Evolutionary conservation across 2,329 filamentous ascomycete species (phyloP).

Genomic region (Sclerotinia borealis): DNA sequence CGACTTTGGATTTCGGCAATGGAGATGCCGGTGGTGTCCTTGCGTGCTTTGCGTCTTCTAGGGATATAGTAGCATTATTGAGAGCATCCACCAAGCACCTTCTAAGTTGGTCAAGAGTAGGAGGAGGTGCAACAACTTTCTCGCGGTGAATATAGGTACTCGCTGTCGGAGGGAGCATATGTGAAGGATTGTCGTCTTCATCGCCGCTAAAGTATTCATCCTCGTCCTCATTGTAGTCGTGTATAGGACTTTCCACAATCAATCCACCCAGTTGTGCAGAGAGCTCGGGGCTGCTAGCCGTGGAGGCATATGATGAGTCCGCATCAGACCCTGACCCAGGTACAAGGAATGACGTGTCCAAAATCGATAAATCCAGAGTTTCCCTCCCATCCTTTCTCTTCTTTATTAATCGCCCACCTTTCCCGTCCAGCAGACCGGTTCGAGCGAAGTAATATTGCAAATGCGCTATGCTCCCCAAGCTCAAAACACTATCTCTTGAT

Average conservation of each 20-base stretch:
- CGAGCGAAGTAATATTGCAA: slow-evolving; percentile 97
- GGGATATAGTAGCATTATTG: slow-evolving; percentile 59
- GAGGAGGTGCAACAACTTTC: slow-evolving; percentile 75
- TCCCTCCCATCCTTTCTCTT: slow-evolving; percentile 49
- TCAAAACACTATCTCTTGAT: slow-evolving; percentile 91
- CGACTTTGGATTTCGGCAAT: slow-evolving; percentile 16
- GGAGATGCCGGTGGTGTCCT: slow-evolving; percentile 23
- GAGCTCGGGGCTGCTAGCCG: slow-evolving; percentile 54
- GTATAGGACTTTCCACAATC: slow-evolving; percentile 36
- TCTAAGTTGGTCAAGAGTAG: slow-evolving; percentile 74
- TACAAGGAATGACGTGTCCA: slow-evolving; percentile 41
- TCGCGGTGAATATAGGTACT: slow-evolving; percentile 90
- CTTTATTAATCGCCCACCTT: slow-evolving; percentile 77
- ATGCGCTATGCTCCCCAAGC: slow-evolving; percentile 91
- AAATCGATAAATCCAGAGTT: slow-evolving; percentile 51
- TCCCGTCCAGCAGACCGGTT: slow-evolving; percentile 87
- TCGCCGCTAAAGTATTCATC: slow-evolving; percentile 44
- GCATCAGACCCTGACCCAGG: slow-evolving; percentile 43
- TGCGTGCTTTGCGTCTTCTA: slow-evolving; percentile 50
- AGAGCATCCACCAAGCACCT: slow-evolving; percentile 62
- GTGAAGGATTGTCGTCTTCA: slow-evolving; percentile 55
- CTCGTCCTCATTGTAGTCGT: slow-evolving; percentile 41
- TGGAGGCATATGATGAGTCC: slow-evolving; percentile 55
- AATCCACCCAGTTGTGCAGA: slow-evolving; percentile 31
- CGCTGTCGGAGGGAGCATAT: slow-evolving; percentile 92